Evolutionary conservation across 345 rosid genomes (phyloP), one percentile per base, ranked within the genome.

Genomic region (Syzygium grande): DNA sequence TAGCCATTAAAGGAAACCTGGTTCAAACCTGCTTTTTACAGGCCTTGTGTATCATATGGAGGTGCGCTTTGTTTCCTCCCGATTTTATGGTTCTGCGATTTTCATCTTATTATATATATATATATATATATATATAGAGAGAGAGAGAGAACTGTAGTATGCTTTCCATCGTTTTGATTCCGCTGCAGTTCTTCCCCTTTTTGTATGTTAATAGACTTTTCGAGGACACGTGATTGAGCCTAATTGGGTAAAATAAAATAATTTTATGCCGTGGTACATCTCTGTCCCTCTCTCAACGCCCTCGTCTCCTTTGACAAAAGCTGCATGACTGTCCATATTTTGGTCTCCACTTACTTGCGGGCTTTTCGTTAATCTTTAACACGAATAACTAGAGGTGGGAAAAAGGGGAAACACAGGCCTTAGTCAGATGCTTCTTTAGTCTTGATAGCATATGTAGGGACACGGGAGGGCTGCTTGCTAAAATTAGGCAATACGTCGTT

Each of bases 241-340:
- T 34, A 17, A 34, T 73, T 34, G 80, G 46, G 80, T 73, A 73
- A 73, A 34, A 43, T 43, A 34, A 73, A 34, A 73, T 25, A 25
- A 73, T 19, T 34, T 17, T 19, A 73, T 34, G 73, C 30, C 73
- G 38, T 16, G 38, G 14, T n/a, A 61, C 38, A 61, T 61, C 73
- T 3, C 73, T 61, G 38, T 61, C 38, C 65, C 30, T 61, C 73
- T 61, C 73, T 61, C 73, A 61, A 61, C 73, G 13, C 29, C 73
- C 19, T n/a, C 73, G n/a, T 61, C 73, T 61, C 34, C 14, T 61
- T n/a, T 61, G 34, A 61, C 73, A n/a, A 29, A 61, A 61, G 16
- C 38, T 0, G 15, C 73, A 14, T n/a, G 73, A 29, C 12, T 14
- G 29, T n/a, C 1, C 19, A 12, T 0, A 0, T 19, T n/a, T n/a